A percentile compares a stretch with the other conserved stretches of the same genome.
Conservation (phyloP, 768 basidiomycete species). For the Rhodotorula diobovata region DNA sequence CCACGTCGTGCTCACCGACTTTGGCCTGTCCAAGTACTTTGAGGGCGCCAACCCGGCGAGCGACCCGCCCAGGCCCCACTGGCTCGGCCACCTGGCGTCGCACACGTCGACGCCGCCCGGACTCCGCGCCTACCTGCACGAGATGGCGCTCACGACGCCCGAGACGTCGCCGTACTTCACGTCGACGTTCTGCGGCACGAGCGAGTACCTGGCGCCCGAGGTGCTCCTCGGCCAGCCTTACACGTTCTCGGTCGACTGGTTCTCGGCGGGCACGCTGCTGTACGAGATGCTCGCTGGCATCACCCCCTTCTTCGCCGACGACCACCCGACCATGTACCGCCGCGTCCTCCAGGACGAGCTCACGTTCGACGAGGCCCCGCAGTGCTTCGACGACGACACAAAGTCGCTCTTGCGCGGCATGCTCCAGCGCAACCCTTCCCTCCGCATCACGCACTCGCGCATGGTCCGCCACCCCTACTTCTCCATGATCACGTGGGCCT, state of each 20-base stretch:
- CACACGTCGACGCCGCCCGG: constrained; percentile 25
- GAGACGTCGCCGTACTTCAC: constrained; percentile 59
- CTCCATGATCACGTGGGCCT: constrained; percentile 34
- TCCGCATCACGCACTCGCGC: constrained; percentile 85
- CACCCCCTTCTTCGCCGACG: constrained; percentile 87
- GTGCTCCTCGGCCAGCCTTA: constrained; percentile 87
- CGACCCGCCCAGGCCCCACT: constrained; percentile 24
- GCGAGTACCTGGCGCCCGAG: constrained; percentile 93
- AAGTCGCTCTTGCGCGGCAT: constrained; percentile 91
- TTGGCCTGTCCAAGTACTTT: constrained; percentile 71
- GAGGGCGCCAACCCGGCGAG: not conserved
- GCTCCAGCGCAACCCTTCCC: constrained; percentile 82
- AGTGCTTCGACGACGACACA: constrained; percentile 85
- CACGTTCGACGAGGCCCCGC: constrained; percentile 62
- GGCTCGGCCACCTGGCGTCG: constrained; percentile 6
- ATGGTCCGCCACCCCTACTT: constrained; percentile 60
- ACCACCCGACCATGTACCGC: constrained; percentile 83
- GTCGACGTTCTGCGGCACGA: constrained; percentile 83
- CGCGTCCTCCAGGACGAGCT: constrained; percentile 84
- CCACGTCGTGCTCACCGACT: constrained; percentile 95
- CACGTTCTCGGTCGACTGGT: constrained; percentile 95
- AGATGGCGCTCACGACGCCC: constrained; percentile 4
- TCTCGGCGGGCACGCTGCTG: constrained; percentile 96
- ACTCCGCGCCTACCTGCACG: not conserved
- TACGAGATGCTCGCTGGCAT: constrained; percentile 96